Percentiles rank a stretch among this genome's conserved stretches.
phyloP scores from a whole-genome alignment of 768 basidiomycete species.

The Dacryopinax primogenitus region DNA sequence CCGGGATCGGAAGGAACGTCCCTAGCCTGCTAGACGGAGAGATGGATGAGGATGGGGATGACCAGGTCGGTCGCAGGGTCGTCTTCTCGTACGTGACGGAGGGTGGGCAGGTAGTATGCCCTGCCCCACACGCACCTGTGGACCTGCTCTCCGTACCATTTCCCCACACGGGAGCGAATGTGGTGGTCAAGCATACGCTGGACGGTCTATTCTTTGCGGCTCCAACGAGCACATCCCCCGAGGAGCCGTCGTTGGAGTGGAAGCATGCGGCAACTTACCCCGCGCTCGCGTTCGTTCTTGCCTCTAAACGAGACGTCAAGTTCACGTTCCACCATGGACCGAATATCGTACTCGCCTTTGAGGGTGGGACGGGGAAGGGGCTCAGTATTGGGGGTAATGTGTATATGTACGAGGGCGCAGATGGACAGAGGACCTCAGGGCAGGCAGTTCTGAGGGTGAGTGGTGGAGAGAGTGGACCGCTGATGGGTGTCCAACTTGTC shows the following conservation, averaged over 20 bases:
- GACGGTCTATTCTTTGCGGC: conserved; percentile 53
- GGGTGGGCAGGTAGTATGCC: conserved; percentile 24
- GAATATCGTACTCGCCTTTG: conserved; percentile 63
- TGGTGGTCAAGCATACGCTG: conserved; percentile 52
- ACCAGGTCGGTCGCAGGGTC: conserved; percentile 51
- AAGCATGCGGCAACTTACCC: conserved; percentile 70
- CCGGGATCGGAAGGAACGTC: conserved; percentile 53
- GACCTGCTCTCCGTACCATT: conserved; percentile 55
- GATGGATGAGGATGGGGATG: conserved; percentile 80
- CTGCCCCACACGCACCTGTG: conserved; percentile 28
- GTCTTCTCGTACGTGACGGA: conserved; percentile 57
- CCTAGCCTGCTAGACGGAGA: conserved; percentile 80
- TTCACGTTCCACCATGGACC: conserved; percentile 63
- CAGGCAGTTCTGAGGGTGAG: conserved; percentile 71
- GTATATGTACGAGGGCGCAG: conserved; percentile 66
- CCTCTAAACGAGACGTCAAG: conserved; percentile 79
- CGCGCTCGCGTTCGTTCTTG: conserved; percentile 85
- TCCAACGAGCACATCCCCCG: conserved; percentile 18
- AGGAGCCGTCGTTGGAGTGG: conserved; percentile 38
- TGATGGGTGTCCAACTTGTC: conserved; percentile 61
- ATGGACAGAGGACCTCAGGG: conserved; percentile 44
- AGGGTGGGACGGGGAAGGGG: conserved; percentile 42
- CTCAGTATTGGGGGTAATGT: conserved; percentile 62
- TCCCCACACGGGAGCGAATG: conserved; percentile 28
- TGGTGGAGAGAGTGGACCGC: conserved; percentile 53